Evolutionary conservation across 2,329 filamentous ascomycete genomes (phyloP).

Genomic region (Knoxdaviesia proteae): DNA sequence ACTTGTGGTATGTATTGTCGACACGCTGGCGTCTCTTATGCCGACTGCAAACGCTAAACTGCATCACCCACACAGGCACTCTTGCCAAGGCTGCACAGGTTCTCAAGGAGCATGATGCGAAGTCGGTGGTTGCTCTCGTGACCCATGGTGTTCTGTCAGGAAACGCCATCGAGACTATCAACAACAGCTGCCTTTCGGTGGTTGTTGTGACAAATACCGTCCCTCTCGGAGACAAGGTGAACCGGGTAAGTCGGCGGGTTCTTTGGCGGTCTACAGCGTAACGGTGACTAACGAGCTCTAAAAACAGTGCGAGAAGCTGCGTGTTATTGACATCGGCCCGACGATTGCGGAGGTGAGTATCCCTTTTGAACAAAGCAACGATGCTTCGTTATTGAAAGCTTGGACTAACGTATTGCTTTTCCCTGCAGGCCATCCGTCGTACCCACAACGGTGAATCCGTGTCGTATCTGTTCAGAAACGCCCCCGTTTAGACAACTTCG

Average conservation of each 20-base stretch:
- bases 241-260: constrained; percentile 14
- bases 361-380: neutral
- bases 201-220: constrained; percentile 70
- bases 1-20: constrained; percentile 48
- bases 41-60: neutral
- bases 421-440: constrained; percentile 39
- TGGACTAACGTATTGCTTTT: constrained; percentile 3
- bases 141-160: constrained; percentile 85
- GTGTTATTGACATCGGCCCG: constrained; percentile 80
- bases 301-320: constrained; percentile 46
- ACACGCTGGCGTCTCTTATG: neutral
- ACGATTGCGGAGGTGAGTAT: constrained; percentile 42
- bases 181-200: constrained; percentile 53
- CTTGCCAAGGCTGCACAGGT: constrained; percentile 70
- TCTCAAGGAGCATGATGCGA: constrained; percentile 68
- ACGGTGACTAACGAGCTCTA: too few species aligned
- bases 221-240: constrained; percentile 48
- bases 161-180: constrained; percentile 70
- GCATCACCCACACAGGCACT: constrained; percentile 1
- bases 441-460: constrained; percentile 48
- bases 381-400: too few species aligned
- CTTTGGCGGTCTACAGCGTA: too few species aligned
- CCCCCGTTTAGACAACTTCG: constrained; percentile 21
- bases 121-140: constrained; percentile 81
- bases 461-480: constrained; percentile 48